Conservation (phyloP, 441 rosid genomes). For the Brassica balearica region DNA sequence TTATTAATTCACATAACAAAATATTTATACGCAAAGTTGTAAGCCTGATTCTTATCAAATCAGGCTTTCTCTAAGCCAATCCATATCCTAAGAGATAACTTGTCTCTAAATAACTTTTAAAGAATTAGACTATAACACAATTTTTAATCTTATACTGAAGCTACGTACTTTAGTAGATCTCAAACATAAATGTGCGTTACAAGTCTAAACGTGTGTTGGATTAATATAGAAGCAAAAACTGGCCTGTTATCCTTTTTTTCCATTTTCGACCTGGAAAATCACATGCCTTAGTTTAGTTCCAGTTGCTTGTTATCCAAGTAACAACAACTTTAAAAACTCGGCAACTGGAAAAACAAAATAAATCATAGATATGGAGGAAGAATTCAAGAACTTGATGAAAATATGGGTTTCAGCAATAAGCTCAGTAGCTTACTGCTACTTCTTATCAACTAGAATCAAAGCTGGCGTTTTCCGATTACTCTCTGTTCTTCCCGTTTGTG, state of each 20-base stretch:
- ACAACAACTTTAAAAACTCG: neutral
- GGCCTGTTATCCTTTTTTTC: neutral
- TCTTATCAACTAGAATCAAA: constrained; percentile 13
- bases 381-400: constrained; percentile 38
- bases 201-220: neutral
- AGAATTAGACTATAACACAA: neutral
- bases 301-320: neutral
- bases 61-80: neutral
- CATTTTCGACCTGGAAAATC: constrained; percentile 15
- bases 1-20: no score
- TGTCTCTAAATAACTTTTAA: no score
- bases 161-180: neutral
- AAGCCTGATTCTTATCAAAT: neutral
- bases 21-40: neutral
- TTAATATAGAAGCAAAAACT: neutral
- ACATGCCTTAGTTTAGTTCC: constrained; percentile 5
- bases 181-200: neutral
- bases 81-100: neutral
- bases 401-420: constrained; percentile 45
- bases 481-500: constrained; percentile 19
- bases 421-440: constrained; percentile 39
- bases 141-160: neutral
- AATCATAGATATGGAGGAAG: neutral
- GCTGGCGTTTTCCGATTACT: neutral
- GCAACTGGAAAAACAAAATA: neutral